Conservation (phyloP, 2,329 filamentous ascomycete species). For the Sporothrix brunneoviolacea region DNA sequence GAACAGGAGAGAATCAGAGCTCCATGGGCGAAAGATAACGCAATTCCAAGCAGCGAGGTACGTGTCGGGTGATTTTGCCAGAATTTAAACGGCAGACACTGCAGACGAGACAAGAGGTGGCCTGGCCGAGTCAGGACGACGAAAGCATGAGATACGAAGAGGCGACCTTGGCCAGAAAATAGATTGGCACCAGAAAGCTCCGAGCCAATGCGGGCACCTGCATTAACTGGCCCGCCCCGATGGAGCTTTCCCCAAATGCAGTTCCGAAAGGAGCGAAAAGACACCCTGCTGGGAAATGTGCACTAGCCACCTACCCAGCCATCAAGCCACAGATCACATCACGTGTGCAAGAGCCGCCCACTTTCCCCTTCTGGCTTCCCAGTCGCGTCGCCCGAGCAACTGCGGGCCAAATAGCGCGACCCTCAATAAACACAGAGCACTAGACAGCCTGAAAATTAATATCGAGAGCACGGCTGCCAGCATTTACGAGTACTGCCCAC, state of each 20-base stretch:
- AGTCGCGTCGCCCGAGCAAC: conserved; percentile 19
- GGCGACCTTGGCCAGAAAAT: conserved; percentile 8
- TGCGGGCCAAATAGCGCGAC: conserved; percentile 3
- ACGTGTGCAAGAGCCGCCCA: background rate
- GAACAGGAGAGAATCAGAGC: background rate
- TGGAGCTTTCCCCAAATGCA: conserved; percentile 4
- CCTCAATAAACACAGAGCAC: conserved; percentile 16
- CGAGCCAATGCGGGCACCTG: conserved; percentile 8
- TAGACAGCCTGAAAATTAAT: background rate
- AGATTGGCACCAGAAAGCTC: background rate
- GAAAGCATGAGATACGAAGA: background rate
- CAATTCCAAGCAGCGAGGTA: background rate
- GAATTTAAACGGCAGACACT: background rate
- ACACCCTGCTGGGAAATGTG: background rate
- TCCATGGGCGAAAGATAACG: background rate
- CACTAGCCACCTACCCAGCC: conserved; percentile 7
- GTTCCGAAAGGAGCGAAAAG: background rate
- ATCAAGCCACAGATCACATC: background rate
- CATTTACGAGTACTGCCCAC: background rate
- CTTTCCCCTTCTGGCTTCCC: background rate
- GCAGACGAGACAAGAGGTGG: background rate
- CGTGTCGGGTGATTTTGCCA: conserved; percentile 6
- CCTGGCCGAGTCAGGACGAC: background rate
- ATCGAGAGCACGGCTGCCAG: background rate
- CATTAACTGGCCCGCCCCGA: conserved; percentile 1